phyloP scores from a whole-genome alignment of 163 green algal genomes.

The Scenedesmus sp. region DNA sequence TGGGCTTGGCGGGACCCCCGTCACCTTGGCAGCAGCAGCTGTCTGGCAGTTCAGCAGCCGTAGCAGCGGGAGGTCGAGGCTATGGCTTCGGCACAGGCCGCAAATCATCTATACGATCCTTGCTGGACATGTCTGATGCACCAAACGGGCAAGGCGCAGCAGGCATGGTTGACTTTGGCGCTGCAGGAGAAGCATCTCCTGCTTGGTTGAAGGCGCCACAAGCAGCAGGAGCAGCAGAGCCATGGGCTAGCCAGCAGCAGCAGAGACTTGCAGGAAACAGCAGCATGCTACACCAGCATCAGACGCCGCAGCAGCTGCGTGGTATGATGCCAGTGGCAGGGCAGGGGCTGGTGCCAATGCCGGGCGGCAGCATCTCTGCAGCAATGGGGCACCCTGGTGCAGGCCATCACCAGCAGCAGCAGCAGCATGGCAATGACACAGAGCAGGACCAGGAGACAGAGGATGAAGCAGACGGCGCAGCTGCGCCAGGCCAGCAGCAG shows the following conservation, averaged over 20 bases:
- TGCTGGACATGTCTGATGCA: conserved; percentile 18
- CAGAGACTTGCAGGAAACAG: background rate
- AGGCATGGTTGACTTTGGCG: background rate
- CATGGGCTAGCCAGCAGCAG: conserved; percentile 6
- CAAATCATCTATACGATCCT: background rate
- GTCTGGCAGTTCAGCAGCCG: background rate
- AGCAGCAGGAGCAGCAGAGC: background rate
- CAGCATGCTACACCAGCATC: background rate
- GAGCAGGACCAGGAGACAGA: conserved; percentile 14
- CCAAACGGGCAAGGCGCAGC: background rate
- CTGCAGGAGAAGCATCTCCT: background rate
- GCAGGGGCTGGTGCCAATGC: background rate
- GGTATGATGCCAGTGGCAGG: conserved; percentile 18
- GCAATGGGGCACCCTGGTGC: background rate
- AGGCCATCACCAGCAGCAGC: background rate
- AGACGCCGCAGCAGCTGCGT: background rate
- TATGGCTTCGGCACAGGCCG: background rate
- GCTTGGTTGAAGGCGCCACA: background rate
- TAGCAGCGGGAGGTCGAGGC: background rate
- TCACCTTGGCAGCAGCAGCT: conserved; percentile 11
- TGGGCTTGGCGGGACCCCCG: background rate
- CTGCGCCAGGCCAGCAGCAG: background rate
- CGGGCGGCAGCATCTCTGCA: background rate
- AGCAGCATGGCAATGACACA: background rate
- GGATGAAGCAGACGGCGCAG: background rate